These are phyloP conservation scores for Erythrophleum fordii DNA, from an alignment of 306 rosid species.

Conservation along the genomic window DNA sequence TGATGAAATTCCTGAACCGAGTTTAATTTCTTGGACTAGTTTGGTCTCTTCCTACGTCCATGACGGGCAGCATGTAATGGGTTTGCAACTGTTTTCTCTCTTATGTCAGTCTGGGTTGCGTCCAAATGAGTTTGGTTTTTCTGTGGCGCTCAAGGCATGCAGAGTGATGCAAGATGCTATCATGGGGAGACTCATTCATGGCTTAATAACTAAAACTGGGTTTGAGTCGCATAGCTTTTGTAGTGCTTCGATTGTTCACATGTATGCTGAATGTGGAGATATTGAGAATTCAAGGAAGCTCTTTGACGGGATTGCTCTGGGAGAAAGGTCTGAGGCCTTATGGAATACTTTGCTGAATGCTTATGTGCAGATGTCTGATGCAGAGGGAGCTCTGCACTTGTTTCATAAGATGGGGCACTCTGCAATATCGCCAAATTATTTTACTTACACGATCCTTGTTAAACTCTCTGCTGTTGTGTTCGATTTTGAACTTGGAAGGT, in stretches of 20 bases:
- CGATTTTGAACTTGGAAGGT: conserved; percentile 47
- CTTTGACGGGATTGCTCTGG: conserved; percentile 44
- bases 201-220: conserved; percentile 47
- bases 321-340: conserved; percentile 44
- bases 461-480: conserved; percentile 44
- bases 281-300: conserved; percentile 43
- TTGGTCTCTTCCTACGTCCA: conserved; percentile 49
- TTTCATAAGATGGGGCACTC: conserved; percentile 38
- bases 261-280: conserved; percentile 46
- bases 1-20: conserved; percentile 55
- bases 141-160: conserved; percentile 54
- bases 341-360: conserved; percentile 53
- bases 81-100: conserved; percentile 39
- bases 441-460: conserved; percentile 41
- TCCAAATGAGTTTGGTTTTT: conserved; percentile 53
- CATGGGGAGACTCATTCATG: conserved; percentile 50
- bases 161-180: conserved; percentile 35
- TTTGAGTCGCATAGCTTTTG: conserved; percentile 39
- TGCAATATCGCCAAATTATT: conserved; percentile 31
- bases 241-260: conserved; percentile 41
- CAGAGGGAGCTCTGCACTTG: conserved; percentile 43
- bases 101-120: conserved; percentile 40
- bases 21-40: conserved; percentile 55
- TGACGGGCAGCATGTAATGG: conserved; percentile 38
- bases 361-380: conserved; percentile 40